Conservation (phyloP, 176 grass and related monocot genomes). For the Puccinellia tenuiflora region DNA sequence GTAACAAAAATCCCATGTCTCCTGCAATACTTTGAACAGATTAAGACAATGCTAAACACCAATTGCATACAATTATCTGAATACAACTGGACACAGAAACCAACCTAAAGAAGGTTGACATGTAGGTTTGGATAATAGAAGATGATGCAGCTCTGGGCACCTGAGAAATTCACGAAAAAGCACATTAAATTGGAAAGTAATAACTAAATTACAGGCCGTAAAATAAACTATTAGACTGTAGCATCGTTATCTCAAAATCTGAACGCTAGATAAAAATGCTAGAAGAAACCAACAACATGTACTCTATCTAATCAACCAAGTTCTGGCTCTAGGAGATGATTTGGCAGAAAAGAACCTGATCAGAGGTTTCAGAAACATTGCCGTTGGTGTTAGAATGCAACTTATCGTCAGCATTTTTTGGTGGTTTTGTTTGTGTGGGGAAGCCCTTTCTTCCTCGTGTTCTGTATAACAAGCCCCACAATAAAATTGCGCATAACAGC, state of each 20-base stretch:
- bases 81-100: conserved; percentile 22
- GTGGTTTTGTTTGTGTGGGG: conserved; percentile 22
- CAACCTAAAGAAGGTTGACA: conserved; percentile 87
- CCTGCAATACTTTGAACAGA: conserved; percentile 49
- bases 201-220: neutral
- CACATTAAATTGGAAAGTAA: neutral
- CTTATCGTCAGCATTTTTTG: conserved; percentile 36
- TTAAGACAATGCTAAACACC: conserved; percentile 29
- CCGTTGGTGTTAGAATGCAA: conserved; percentile 30
- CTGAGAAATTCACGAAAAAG: conserved; percentile 40
- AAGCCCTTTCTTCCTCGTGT: conserved; percentile 38
- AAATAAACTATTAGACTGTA: conserved; percentile 5
- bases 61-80: conserved; percentile 20
- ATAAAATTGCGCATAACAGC: conserved; percentile 45
- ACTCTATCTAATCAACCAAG: conserved; percentile 14
- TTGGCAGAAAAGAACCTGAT: conserved; percentile 54
- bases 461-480: conserved; percentile 57
- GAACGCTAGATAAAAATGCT: conserved; percentile 9
- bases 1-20: conserved; percentile 74
- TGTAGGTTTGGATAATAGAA: conserved; percentile 80
- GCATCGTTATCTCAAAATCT: neutral
- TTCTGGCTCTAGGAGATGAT: neutral
- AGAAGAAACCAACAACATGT: conserved; percentile 16
- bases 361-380: conserved; percentile 17
- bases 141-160: conserved; percentile 34